phyloP scores from a whole-genome alignment of 2,329 filamentous ascomycete species.

The Allantophomopsis cytisporea region DNA sequence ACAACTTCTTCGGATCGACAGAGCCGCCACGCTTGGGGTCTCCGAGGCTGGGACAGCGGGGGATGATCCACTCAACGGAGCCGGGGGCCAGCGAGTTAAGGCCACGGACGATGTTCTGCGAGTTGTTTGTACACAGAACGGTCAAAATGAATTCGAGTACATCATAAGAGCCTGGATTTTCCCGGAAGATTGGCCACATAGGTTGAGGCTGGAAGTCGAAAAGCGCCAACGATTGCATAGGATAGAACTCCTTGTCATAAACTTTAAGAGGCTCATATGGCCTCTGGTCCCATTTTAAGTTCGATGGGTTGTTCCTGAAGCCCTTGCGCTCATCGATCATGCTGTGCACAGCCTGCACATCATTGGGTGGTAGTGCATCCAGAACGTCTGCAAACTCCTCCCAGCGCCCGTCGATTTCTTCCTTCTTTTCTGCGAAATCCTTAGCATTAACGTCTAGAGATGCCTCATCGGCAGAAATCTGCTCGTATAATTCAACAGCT shows the following conservation, averaged over 20 bases:
- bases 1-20: constrained; percentile 24
- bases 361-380: constrained; percentile 11
- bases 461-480: no score
- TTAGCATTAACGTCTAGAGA: no score
- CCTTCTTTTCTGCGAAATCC: constrained; percentile 6
- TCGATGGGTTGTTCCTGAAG: constrained; percentile 31
- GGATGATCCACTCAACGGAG: constrained; percentile 37
- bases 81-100: constrained; percentile 45
- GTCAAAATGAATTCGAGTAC: constrained; percentile 37
- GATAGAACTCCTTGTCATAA: constrained; percentile 49
- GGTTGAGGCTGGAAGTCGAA: constrained; percentile 53
- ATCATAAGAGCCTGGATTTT: constrained; percentile 25
- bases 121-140: constrained; percentile 21
- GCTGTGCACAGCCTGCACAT: constrained; percentile 22
- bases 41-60: constrained; percentile 30
- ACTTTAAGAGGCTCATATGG: constrained; percentile 55
- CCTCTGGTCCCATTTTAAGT: constrained; percentile 57
- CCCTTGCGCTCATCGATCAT: constrained; percentile 40
- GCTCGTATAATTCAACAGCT: no score
- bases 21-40: constrained; percentile 34
- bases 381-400: constrained; percentile 9
- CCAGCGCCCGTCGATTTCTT: constrained; percentile 8
- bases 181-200: constrained; percentile 31
- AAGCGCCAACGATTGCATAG: constrained; percentile 39
- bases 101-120: constrained; percentile 23